Evolutionary conservation across 192 early-diverging fungal species (phyloP), one percentile per base, ranked within the genome.

Genomic region (Linnemannia exigua): DNA sequence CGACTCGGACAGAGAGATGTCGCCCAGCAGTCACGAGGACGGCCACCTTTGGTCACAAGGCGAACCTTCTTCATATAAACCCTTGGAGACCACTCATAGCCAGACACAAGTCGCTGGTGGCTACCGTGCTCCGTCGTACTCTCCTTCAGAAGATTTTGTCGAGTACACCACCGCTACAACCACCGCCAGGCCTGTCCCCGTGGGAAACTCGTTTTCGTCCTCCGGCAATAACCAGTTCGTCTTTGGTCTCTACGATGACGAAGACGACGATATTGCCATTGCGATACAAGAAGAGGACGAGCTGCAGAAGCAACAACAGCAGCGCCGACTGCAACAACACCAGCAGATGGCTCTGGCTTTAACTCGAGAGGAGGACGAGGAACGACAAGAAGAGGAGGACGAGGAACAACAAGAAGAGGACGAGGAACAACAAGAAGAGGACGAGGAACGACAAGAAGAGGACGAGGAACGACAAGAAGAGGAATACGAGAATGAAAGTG

Each of bases 21-120:
- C 68, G 38, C 36, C 68, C 68, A 70, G 68, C 68, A 70, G 68
- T 70, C 68, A 70, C 68, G 68, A 70, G 36, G 68, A 70, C 68
- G 20, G 9, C 67, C 31, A 28, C 33, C 9, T 8, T 19, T 70
- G 68, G 68, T 70, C 68, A 70, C 38, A 70, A 20, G 68, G 1
- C 22, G 68, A 70, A 70, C 68, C 68, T 70, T 37, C 67, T 68
- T n/a, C n/a, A n/a, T 70, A 41, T 1, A 3, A n/a, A n/a, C 11
- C 54, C 54, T n/a, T 31, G 25, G 28, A 63, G 25, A 31, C 58
- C 28, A 63, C 58, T 63, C 58, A 0, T 25, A 15, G 11, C 11
- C 41, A 44, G 41, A 44, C 5, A 44, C 41, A 44, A 44, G 28
- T n/a, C 28, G 22, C 28, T 31, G 52, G n/a, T 25, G 14, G 25